Base-by-base conservation (phyloP, 306 rosid species). In the Malus sylvestris region DNA sequence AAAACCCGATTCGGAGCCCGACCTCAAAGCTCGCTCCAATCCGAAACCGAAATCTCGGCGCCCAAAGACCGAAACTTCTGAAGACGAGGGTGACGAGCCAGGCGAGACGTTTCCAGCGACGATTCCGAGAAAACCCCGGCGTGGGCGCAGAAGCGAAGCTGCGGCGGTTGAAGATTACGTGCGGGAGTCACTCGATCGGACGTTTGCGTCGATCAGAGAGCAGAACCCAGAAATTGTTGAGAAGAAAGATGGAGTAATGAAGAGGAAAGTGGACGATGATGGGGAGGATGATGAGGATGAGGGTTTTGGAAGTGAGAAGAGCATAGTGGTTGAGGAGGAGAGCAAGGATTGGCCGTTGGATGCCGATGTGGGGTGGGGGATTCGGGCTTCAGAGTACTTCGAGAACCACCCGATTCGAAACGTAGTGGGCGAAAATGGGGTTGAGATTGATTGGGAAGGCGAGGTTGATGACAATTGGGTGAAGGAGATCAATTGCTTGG, bases 311-410 rank as follows among this genome's bases (percentile, higher is more conserved):
- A 52, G 65, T 20, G 74, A 67, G 80, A 89, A 82, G 84, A 80
- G 73, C 77, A 83, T 81, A 88, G 90, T 92, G 67, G 82, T 92
- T 30, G 97, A 92, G 86, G 97, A 92, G 80, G 97, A 95, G 82
- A 89, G 91, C 68, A 62, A 81, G 67, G 80, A 77, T 29, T 95
- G 99, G 97, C 97, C 99, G 8, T 64, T 89, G 80, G 97, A 95
- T 91, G 91, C 93, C 27, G 96, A 95, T 59, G 93, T 95, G 67
- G 98, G 98, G 46, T 95, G 97, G 97, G 98, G 97, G 46, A 64
- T 86, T 78, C 88, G 93, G 76, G 95, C 97, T 19, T 95, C 97
- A 1, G 96, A 95, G 87, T 95, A 95, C 78, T 95, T 95, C 76
- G 96, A 95, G 75, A 80, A 89, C 80, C 97, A 95, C 79, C 86